Evolutionary conservation across 306 rosid genomes (phyloP).

Genomic region (Malus fusca): DNA sequence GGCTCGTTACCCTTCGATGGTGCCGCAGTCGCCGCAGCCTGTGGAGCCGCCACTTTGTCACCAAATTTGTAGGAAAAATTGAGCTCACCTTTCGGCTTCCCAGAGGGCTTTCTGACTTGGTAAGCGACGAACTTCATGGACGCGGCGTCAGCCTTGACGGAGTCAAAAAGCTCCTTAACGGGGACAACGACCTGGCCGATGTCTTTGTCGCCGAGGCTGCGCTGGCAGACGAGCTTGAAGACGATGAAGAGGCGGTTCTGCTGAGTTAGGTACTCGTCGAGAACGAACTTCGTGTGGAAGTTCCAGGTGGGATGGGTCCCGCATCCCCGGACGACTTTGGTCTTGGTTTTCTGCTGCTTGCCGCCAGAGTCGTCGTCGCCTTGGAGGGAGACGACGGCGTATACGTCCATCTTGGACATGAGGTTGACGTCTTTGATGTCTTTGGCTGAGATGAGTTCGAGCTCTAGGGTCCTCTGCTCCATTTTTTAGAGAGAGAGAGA

Average conservation of each 20-base stretch:
- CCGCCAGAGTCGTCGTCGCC: constrained; percentile 23
- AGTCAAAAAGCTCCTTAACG: constrained; percentile 48
- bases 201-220: constrained; percentile 40
- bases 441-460: constrained; percentile 56
- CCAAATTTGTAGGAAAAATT: constrained; percentile 40
- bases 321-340: constrained; percentile 30
- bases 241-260: constrained; percentile 43
- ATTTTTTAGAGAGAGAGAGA: constrained; percentile 11
- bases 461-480: constrained; percentile 51
- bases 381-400: constrained; percentile 50
- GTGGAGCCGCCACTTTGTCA: background rate
- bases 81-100: constrained; percentile 49
- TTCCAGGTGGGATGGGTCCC: constrained; percentile 65
- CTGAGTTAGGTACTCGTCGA: constrained; percentile 30
- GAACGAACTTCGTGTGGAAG: constrained; percentile 31
- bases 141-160: constrained; percentile 3
- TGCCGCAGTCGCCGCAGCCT: background rate
- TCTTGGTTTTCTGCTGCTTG: constrained; percentile 20
- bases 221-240: constrained; percentile 39
- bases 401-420: constrained; percentile 68
- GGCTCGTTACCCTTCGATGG: constrained; percentile 9
- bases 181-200: constrained; percentile 53
- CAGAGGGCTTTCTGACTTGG: constrained; percentile 51
- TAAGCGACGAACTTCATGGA: constrained; percentile 32
- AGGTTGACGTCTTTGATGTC: constrained; percentile 59